phyloP scores from a whole-genome alignment of 352 stramenopile genomes.

The Globisporangium perplexum region DNA sequence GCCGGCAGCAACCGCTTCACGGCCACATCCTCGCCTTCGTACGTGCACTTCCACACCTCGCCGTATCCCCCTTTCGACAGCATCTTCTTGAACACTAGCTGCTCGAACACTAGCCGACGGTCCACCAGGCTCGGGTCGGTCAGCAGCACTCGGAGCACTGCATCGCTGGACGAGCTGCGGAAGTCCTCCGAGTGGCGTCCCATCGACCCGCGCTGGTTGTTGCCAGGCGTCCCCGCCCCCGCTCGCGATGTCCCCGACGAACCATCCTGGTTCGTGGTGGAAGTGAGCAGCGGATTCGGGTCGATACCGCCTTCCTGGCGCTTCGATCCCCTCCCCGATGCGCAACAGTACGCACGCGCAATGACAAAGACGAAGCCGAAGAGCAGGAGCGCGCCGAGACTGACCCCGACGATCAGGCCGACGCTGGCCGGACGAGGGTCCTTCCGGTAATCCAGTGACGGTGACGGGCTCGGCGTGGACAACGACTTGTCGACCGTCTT shows the following conservation, averaged over 20 bases:
- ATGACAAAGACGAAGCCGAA: too few relatives aligned
- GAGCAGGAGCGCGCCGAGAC: too few relatives aligned
- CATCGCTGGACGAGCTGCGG: slow-evolving; percentile 18
- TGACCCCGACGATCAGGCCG: too few relatives aligned
- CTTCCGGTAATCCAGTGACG: too few relatives aligned
- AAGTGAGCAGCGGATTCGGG: slow-evolving; percentile 4
- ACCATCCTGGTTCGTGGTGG: not conserved
- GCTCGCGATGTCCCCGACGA: not conserved
- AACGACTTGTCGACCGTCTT: too few relatives aligned
- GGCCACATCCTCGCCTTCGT: slow-evolving; percentile 30
- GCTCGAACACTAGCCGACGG: slow-evolving; percentile 22
- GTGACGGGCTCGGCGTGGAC: not conserved
- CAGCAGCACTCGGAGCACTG: slow-evolving; percentile 14
- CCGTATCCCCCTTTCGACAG: slow-evolving; percentile 24
- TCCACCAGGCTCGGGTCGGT: slow-evolving; percentile 18
- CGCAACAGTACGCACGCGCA: too few relatives aligned
- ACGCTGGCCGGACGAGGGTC: too few relatives aligned
- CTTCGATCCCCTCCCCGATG: too few relatives aligned
- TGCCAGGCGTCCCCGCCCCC: too few relatives aligned
- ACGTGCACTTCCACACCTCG: slow-evolving; percentile 45
- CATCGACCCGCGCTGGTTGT: slow-evolving; percentile 5
- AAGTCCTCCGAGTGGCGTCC: slow-evolving; percentile 6
- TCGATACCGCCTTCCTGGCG: not conserved
- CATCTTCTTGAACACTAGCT: slow-evolving; percentile 14
- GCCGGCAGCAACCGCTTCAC: slow-evolving; percentile 34